These are phyloP conservation scores for Nectriaceae sp. DNA, from an alignment of 2,329 filamentous ascomycete species.

Conservation along the genomic window DNA sequence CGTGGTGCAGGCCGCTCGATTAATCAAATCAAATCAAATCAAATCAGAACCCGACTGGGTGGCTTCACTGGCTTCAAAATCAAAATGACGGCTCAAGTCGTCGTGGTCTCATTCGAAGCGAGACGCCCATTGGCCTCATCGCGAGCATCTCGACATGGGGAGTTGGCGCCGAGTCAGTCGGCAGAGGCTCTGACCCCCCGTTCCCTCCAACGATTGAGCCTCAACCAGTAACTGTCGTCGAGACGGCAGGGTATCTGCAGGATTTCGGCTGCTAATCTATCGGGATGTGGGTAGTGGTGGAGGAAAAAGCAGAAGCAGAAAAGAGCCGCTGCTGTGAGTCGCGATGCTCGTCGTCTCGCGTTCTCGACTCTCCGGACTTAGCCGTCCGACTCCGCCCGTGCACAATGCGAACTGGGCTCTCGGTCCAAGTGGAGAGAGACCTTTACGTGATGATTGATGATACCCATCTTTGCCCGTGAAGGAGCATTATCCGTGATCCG, in stretches of 20 bases:
- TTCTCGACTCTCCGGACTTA: neutral
- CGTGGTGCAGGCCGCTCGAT: neutral
- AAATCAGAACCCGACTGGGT: neutral
- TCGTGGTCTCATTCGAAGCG: neutral
- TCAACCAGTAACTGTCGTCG: neutral
- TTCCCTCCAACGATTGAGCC: neutral
- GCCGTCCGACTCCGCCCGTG: neutral
- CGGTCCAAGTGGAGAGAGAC: neutral
- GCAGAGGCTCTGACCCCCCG: neutral
- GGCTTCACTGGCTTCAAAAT: neutral
- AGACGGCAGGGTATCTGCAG: neutral
- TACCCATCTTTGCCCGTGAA: neutral
- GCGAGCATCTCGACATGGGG: neutral
- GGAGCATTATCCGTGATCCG: neutral
- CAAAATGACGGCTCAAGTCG: conserved; percentile 4
- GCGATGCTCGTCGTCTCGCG: neutral
- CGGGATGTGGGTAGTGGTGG: neutral
- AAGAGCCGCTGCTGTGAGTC: neutral
- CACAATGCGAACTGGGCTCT: neutral
- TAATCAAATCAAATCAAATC: neutral
- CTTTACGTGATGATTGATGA: conserved; percentile 1
- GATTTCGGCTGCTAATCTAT: neutral
- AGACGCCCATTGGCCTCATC: neutral
- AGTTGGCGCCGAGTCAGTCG: neutral
- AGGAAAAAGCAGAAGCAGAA: neutral